These are phyloP conservation scores for Vitis cinerea DNA, from an alignment of 164 flowering plant species.

Conservation along the genomic window DNA sequence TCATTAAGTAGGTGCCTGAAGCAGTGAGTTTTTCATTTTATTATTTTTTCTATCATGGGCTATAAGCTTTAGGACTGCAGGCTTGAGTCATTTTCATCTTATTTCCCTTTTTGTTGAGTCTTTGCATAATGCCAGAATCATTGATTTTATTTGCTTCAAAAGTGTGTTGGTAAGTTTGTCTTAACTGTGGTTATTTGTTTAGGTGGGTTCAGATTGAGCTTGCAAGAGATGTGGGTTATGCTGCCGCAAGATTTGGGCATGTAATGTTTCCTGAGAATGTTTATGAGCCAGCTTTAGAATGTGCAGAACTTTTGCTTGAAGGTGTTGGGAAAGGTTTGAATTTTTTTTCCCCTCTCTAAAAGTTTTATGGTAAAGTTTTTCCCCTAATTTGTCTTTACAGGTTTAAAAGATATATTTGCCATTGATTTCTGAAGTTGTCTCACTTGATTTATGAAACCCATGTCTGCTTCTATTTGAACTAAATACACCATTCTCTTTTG, in stretches of 20 bases:
- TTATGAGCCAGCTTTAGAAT: slow-evolving; percentile 86
- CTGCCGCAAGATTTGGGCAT: slow-evolving; percentile 97
- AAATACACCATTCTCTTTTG: background rate
- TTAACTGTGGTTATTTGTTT: slow-evolving; percentile 43
- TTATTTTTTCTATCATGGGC: background rate
- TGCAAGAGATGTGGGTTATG: slow-evolving; percentile 95
- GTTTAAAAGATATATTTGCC: background rate
- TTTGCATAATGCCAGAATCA: background rate
- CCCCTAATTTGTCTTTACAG: background rate
- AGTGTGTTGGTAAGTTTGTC: slow-evolving; percentile 16
- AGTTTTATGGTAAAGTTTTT: no score
- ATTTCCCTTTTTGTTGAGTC: background rate
- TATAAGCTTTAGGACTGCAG: background rate
- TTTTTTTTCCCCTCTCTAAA: background rate
- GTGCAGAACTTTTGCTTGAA: slow-evolving; percentile 86
- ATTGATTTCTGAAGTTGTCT: background rate
- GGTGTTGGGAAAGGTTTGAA: slow-evolving; percentile 93
- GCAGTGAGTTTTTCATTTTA: background rate
- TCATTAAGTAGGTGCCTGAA: no score
- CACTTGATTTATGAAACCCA: background rate
- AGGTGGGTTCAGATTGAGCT: slow-evolving; percentile 96
- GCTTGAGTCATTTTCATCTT: background rate
- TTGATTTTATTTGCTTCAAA: background rate
- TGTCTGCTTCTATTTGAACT: background rate
- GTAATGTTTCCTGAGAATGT: slow-evolving; percentile 99